A percentile compares a stretch with the other conserved stretches of the same genome.
Evolutionary conservation across 2,329 filamentous ascomycete species (phyloP).

Genomic region (Colletotrichum lupini): DNA sequence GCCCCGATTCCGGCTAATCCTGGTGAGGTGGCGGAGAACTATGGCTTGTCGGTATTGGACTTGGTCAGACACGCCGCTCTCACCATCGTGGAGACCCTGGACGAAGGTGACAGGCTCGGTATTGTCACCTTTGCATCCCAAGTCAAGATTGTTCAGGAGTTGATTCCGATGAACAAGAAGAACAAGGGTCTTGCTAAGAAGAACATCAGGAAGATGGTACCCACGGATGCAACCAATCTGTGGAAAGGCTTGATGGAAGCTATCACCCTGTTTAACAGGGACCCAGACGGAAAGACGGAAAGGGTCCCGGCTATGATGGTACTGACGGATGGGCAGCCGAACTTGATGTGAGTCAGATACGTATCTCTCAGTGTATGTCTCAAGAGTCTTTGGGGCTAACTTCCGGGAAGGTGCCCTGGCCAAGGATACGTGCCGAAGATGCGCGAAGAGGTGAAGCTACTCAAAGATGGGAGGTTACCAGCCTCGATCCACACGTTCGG

Average conservation of each 20-base stretch:
- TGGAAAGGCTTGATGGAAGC: conserved; percentile 68
- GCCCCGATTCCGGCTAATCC: conserved; percentile 57
- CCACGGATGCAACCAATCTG: conserved; percentile 60
- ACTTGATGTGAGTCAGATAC: conserved; percentile 54
- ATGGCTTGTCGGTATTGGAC: conserved; percentile 66
- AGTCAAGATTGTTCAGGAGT: conserved; percentile 55
- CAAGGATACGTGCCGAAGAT: conserved; percentile 67
- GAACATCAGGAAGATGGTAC: conserved; percentile 55
- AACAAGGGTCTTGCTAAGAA: conserved; percentile 56
- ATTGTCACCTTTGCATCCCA: conserved; percentile 65
- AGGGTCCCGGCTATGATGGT: conserved; percentile 64
- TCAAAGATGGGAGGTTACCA: conserved; percentile 49
- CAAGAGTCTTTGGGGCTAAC: neutral
- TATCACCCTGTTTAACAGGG: conserved; percentile 56
- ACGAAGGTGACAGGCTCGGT: conserved; percentile 64
- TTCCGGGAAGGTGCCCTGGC: conserved; percentile 51
- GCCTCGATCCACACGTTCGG: conserved; percentile 65
- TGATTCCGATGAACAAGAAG: conserved; percentile 57
- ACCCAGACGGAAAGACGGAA: conserved; percentile 40
- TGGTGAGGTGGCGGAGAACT: conserved; percentile 54
- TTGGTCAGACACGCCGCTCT: conserved; percentile 69
- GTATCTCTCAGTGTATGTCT: neutral
- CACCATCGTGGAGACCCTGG: conserved; percentile 67
- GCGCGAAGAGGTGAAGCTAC: conserved; percentile 58
- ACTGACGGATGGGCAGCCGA: conserved; percentile 66